A percentile compares a stretch with the other conserved stretches of the same genome.
These are phyloP conservation scores for Prunus yedoensis DNA, from an alignment of 331 rosid genomes.

Conservation along the genomic window DNA sequence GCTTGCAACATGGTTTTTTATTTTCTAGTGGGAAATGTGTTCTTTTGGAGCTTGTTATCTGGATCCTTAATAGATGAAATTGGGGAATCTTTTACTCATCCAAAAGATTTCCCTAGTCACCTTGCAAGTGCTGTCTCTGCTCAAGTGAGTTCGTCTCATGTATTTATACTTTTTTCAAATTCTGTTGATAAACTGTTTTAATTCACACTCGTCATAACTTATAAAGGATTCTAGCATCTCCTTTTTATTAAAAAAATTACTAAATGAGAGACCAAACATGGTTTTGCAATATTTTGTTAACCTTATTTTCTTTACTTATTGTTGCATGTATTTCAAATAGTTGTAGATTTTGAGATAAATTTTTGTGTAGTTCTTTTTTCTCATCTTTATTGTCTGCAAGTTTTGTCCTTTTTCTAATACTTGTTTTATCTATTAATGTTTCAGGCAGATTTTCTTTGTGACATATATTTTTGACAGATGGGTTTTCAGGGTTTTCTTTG, in stretches of 20 bases:
- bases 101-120: conserved; percentile 62
- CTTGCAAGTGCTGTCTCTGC: conserved; percentile 80
- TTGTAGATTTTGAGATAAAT: not conserved
- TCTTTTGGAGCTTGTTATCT: conserved; percentile 79
- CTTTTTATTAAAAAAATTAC: not conserved
- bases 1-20: conserved; percentile 95
- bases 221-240: not conserved
- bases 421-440: conserved; percentile 7
- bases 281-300: no score
- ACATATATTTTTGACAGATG: conserved; percentile 88
- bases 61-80: conserved; percentile 85
- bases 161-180: not conserved
- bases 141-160: conserved; percentile 56
- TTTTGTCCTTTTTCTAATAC: not conserved
- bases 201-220: not conserved
- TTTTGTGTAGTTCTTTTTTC: not conserved
- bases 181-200: not conserved
- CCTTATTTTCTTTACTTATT: not conserved
- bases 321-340: not conserved
- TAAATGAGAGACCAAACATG: no score
- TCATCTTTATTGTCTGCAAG: not conserved
- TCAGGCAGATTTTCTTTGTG: conserved; percentile 95
- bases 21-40: conserved; percentile 89
- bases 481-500: conserved; percentile 85
- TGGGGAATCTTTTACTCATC: conserved; percentile 65